A percentile compares a stretch with the other conserved stretches of the same genome.
Conservation (phyloP, 441 rosid genomes). For the Pelargonium myrrhifolium region DNA sequence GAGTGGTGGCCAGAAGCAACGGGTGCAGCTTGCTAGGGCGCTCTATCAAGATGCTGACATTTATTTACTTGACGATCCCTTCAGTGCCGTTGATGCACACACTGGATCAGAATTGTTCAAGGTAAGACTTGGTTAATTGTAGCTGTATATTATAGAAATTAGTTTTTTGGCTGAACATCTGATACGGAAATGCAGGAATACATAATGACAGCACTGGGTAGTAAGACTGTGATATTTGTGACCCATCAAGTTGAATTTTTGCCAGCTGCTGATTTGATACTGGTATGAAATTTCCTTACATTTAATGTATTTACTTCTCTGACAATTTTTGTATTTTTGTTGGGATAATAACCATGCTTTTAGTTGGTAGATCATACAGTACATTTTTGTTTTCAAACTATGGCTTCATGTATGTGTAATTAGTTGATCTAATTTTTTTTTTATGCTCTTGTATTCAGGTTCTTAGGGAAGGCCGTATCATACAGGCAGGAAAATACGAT, state of each 20-base stretch:
- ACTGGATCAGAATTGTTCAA: constrained; percentile 92
- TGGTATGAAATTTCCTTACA: constrained; percentile 41
- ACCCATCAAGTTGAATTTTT: constrained; percentile 99
- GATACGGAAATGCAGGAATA: constrained; percentile 68
- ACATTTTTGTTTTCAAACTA: background rate
- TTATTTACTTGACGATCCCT: constrained; percentile 95
- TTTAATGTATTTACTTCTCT: background rate
- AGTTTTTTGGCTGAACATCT: constrained; percentile 26
- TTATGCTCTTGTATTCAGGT: constrained; percentile 42
- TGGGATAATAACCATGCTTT: background rate
- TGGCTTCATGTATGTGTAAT: background rate
- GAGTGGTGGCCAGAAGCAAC: too few relatives aligned
- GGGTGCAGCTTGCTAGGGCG: constrained; percentile 98
- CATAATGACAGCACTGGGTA: constrained; percentile 73
- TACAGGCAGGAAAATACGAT: constrained; percentile 94
- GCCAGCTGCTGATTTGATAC: constrained; percentile 83
- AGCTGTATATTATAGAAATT: background rate
- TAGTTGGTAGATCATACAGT: background rate
- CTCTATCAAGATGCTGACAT: constrained; percentile 98
- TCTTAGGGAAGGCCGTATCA: constrained; percentile 84
- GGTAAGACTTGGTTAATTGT: constrained; percentile 36
- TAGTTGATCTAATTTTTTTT: background rate
- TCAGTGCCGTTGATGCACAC: constrained; percentile 99
- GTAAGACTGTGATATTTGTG: constrained; percentile 85
- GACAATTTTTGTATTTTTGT: background rate